A percentile compares a stretch with the other conserved stretches of the same genome.
Conservation (phyloP, 208 protist genomes). For the Tritrichomonas musculus region DNA sequence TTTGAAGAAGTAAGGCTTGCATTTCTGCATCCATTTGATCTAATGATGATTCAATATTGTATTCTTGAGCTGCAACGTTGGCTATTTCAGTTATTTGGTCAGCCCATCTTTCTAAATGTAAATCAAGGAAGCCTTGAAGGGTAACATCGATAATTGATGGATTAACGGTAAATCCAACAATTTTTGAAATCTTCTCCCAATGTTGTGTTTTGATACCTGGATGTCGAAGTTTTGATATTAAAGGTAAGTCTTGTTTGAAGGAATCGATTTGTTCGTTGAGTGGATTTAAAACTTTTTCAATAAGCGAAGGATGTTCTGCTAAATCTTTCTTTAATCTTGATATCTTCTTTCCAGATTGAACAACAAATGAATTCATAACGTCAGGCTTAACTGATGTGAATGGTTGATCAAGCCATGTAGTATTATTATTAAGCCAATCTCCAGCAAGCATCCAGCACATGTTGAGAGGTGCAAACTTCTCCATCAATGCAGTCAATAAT, state of each 20-base stretch:
- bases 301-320: background rate
- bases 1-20: background rate
- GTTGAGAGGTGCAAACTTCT: background rate
- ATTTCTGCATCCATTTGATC: constrained; percentile 28
- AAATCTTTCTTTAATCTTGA: constrained; percentile 14
- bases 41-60: background rate
- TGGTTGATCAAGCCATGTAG: background rate
- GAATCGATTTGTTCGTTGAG: background rate
- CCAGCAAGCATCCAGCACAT: background rate
- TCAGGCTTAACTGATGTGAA: background rate
- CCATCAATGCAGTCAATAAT: background rate
- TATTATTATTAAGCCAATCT: background rate
- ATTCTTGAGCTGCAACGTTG: constrained; percentile 3
- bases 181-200: constrained; percentile 15
- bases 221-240: background rate
- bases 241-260: background rate
- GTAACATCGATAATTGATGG: background rate
- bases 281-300: constrained; percentile 30
- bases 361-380: background rate
- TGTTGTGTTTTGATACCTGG: constrained; percentile 27
- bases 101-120: background rate
- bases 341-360: background rate
- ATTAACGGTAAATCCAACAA: constrained; percentile 1
- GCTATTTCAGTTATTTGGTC: constrained; percentile 12
- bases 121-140: background rate